Percentiles rank a stretch among this genome's conserved stretches.
Evolutionary conservation across 495 filamentous ascomycete species (phyloP).

Genomic region (Staphylotrichum tortipilum): DNA sequence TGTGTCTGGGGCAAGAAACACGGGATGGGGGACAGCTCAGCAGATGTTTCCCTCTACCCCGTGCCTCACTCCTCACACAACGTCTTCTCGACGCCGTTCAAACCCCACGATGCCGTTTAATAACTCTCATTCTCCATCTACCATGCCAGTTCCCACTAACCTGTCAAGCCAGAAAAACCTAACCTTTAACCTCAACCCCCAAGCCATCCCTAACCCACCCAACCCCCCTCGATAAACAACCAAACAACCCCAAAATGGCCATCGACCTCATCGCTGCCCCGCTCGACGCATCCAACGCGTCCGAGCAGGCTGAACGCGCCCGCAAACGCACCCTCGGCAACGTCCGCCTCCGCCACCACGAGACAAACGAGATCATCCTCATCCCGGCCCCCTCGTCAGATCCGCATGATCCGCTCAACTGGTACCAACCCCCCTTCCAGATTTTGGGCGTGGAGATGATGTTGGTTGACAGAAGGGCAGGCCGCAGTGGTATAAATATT

Average conservation of each 20-base stretch:
- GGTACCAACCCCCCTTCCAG: constrained; percentile 15
- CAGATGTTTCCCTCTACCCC: too few species aligned
- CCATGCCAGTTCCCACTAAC: too few species aligned
- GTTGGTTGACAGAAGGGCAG: constrained; percentile 19
- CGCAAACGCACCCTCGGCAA: constrained; percentile 33
- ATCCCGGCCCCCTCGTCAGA: constrained; percentile 51
- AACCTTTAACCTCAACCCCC: too few species aligned
- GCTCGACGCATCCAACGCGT: constrained; percentile 12
- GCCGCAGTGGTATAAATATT: constrained; percentile 39
- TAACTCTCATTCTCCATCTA: too few species aligned
- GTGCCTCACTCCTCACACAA: too few species aligned
- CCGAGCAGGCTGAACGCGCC: constrained; percentile 10
- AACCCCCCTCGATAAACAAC: too few species aligned
- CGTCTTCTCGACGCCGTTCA: too few species aligned
- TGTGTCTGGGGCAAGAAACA: too few species aligned
- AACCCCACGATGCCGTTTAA: too few species aligned
- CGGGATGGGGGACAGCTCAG: too few species aligned
- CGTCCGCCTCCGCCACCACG: constrained; percentile 39
- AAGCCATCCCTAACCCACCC: too few species aligned
- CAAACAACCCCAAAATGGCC: constrained; percentile 4
- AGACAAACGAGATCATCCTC: constrained; percentile 45
- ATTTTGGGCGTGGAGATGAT: background rate
- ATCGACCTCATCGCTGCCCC: constrained; percentile 12
- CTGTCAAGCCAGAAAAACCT: too few species aligned
- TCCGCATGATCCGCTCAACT: constrained; percentile 54